These are phyloP conservation scores for Neltuma alba DNA, from an alignment of 306 rosid species.

Conservation along the genomic window DNA sequence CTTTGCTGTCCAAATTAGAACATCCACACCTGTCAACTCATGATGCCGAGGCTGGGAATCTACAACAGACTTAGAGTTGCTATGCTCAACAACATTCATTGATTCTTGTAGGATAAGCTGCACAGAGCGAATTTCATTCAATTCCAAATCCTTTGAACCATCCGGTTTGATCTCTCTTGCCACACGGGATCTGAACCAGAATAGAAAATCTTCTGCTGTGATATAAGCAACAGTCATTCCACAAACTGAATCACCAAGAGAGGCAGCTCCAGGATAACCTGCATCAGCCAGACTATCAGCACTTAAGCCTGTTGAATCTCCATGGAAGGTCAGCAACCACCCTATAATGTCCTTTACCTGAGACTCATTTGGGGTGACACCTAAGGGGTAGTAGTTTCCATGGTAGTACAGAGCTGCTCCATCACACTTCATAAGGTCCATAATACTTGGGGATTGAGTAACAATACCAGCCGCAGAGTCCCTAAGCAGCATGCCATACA, in stretches of 20 bases:
- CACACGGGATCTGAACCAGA: constrained; percentile 92
- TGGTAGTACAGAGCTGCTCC: constrained; percentile 89
- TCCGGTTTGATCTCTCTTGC: constrained; percentile 92
- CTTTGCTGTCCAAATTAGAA: constrained; percentile 86
- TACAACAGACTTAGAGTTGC: constrained; percentile 65
- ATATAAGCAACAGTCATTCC: constrained; percentile 96
- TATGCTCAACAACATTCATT: constrained; percentile 56
- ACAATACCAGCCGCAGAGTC: constrained; percentile 83
- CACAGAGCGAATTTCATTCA: constrained; percentile 94
- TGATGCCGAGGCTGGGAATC: constrained; percentile 48
- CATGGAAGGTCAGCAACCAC: constrained; percentile 81
- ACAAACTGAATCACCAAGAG: constrained; percentile 89
- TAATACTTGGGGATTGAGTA: constrained; percentile 88
- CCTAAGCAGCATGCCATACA: constrained; percentile 94
- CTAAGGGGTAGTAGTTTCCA: constrained; percentile 71
- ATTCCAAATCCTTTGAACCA: constrained; percentile 92
- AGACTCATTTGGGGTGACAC: constrained; percentile 72
- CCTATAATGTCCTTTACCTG: constrained; percentile 83
- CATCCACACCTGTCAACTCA: constrained; percentile 75
- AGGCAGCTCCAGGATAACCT: constrained; percentile 86
- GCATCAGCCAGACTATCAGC: constrained; percentile 94
- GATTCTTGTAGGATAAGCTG: constrained; percentile 90
- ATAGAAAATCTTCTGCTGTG: constrained; percentile 72
- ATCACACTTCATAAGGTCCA: constrained; percentile 90
- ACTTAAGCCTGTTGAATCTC: constrained; percentile 87